Evolutionary conservation across 495 filamentous ascomycete species (phyloP).

Genomic region (Acidomyces sp.): DNA sequence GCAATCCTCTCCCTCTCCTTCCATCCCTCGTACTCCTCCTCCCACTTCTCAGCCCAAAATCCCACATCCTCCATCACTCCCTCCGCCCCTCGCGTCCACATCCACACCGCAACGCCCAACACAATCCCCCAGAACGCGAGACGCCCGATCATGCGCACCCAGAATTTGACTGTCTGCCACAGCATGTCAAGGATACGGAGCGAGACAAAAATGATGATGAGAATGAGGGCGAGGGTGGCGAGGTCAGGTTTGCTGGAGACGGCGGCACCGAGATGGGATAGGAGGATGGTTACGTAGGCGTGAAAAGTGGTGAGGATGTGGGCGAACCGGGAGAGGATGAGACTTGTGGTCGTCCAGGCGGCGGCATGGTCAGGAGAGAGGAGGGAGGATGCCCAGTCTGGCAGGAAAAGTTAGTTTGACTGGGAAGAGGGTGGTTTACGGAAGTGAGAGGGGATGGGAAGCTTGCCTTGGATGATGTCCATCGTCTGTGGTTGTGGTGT

Average conservation of each 20-base stretch:
- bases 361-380: constrained; percentile 4
- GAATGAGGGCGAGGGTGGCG: constrained; percentile 42
- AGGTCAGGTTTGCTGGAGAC: constrained; percentile 44
- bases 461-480: constrained; percentile 9
- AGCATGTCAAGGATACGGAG: constrained; percentile 56
- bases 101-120: constrained; percentile 35
- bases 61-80: constrained; percentile 43
- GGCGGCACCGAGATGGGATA: too few relatives aligned
- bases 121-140: constrained; percentile 47
- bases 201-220: constrained; percentile 44
- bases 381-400: constrained; percentile 20
- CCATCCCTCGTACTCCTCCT: constrained; percentile 34
- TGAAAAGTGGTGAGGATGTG: constrained; percentile 14
- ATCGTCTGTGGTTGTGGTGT: too few relatives aligned
- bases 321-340: constrained; percentile 14
- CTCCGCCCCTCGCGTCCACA: constrained; percentile 53
- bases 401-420: background rate
- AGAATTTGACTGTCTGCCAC: constrained; percentile 56
- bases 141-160: constrained; percentile 47
- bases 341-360: too few relatives aligned
- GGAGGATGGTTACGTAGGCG: constrained; percentile 33
- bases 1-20: constrained; percentile 14
- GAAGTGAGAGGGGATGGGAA: background rate
- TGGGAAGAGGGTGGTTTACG: background rate
- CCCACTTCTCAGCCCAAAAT: constrained; percentile 41